A percentile compares a stretch with the other conserved stretches of the same genome.
Conservation (phyloP, 2,329 filamentous ascomycete species). For the Diplodia mutila region DNA sequence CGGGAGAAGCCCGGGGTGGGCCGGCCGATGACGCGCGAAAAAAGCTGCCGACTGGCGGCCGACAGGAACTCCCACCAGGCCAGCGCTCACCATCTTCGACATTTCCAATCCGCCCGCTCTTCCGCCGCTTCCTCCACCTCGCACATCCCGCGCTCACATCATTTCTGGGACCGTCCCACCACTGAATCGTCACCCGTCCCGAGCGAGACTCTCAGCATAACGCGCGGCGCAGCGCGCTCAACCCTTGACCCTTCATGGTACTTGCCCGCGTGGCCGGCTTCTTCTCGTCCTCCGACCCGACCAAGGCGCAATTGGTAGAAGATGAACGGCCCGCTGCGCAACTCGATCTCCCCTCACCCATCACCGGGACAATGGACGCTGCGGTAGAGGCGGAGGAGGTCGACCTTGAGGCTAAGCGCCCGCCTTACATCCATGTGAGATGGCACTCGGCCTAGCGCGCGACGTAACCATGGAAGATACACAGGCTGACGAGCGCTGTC, state of each 20-base stretch:
- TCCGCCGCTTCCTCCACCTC: background rate
- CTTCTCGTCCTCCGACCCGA: constrained; percentile 44
- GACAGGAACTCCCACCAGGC: constrained; percentile 20
- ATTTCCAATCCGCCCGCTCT: constrained; percentile 12
- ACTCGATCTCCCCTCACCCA: constrained; percentile 33
- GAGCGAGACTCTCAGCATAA: background rate
- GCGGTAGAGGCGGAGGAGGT: constrained; percentile 34
- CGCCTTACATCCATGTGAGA: constrained; percentile 54
- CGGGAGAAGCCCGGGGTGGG: background rate
- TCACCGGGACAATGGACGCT: constrained; percentile 27
- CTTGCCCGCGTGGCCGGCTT: constrained; percentile 55
- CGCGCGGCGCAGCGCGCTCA: constrained; percentile 22
- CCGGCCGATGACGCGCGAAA: constrained; percentile 24
- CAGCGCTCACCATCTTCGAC: constrained; percentile 5
- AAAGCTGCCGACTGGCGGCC: constrained; percentile 16
- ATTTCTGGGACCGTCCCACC: background rate
- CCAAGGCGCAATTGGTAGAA: constrained; percentile 41
- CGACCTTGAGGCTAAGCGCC: constrained; percentile 49
- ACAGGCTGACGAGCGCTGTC: constrained; percentile 18
- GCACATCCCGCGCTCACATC: constrained; percentile 3
- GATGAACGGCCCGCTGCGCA: constrained; percentile 39
- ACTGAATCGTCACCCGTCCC: background rate
- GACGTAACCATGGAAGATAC: background rate
- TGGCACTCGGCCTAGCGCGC: constrained; percentile 5
- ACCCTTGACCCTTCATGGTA: constrained; percentile 47